Evolutionary conservation across 192 early-diverging fungal species (phyloP), one percentile per base, ranked within the genome.

Genomic region (Diversispora epigaea): DNA sequence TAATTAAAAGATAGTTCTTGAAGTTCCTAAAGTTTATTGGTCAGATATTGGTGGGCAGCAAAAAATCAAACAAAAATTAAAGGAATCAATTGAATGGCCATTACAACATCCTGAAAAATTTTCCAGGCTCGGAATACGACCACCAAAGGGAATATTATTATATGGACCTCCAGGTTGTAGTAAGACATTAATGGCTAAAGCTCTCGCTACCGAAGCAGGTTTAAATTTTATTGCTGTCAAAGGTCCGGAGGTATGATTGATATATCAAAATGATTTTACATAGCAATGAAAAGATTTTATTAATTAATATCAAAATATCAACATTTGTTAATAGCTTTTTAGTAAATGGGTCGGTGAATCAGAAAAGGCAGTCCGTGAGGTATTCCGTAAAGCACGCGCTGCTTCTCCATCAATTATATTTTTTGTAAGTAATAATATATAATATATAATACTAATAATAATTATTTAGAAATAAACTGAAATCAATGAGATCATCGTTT

Each of bases 271-370:
- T 32, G 25, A 32, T 32, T 32, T 32, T 32, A 32, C 2, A 32
- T 32, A 0, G 25, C 2, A 32, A 32, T 32, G 25, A 32, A 32
- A 32, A 32, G 25, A 32, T 32, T 32, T 1, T 32, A 32, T 32
- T 3, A 64, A 39, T 9, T 46, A 4, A 32, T 25, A 0, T 56
- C 15, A 14, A 55, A 4, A 32, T 25, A 0, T 56, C 15, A 14
- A 55, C 40, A 56, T 71, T 21, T 77, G 10, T 17, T 44, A 60
- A 8, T 66, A 94, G 93, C 82, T 98, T 12, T 96, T 98, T 77
- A 98, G 95, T 85, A 99, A 98, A 79, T 99, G 96, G 96, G 98
- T 99, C 7, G 98, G 98, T 39, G 98, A 99, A 76, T 96, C 94
- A 3, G 98, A 99, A 81, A 97, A 96, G 83, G 95, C 96, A 4